These are phyloP conservation scores for Microbotryum intermedium DNA, from an alignment of 1,284 basidiomycete genomes.

Conservation along the genomic window DNA sequence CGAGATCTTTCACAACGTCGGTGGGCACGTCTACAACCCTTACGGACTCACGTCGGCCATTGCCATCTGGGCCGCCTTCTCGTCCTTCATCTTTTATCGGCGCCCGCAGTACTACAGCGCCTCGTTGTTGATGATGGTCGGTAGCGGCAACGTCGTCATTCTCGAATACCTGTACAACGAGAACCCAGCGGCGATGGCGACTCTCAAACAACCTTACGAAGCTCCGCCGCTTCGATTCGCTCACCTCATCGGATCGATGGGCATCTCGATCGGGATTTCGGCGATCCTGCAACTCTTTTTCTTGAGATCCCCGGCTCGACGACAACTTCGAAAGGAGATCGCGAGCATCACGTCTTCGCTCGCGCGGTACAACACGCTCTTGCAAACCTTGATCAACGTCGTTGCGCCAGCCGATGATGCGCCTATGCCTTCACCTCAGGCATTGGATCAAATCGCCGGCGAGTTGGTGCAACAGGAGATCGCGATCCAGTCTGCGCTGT, in stretches of 20 bases:
- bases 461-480: constrained; percentile 22
- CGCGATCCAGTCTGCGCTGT: constrained; percentile 13
- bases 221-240: constrained; percentile 17
- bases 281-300: constrained; percentile 25
- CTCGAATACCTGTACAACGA: constrained; percentile 24
- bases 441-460: constrained; percentile 15
- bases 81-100: constrained; percentile 18
- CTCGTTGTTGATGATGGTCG: constrained; percentile 10
- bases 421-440: constrained; percentile 9
- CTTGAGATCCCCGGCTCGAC: constrained; percentile 22
- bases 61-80: constrained; percentile 16
- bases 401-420: constrained; percentile 24
- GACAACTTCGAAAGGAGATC: constrained; percentile 18
- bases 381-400: constrained; percentile 22
- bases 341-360: constrained; percentile 22
- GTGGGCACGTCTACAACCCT: constrained; percentile 41
- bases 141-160: constrained; percentile 13
- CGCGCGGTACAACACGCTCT: constrained; percentile 22
- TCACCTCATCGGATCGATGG: constrained; percentile 16
- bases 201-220: constrained; percentile 4
- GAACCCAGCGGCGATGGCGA: neutral
- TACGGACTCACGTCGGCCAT: constrained; percentile 12
- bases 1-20: constrained; percentile 36
- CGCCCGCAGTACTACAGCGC: constrained; percentile 17
- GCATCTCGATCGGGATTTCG: constrained; percentile 19